These are phyloP conservation scores for Ganoderma boninense DNA, from an alignment of 1,284 basidiomycete species.

Conservation along the genomic window DNA sequence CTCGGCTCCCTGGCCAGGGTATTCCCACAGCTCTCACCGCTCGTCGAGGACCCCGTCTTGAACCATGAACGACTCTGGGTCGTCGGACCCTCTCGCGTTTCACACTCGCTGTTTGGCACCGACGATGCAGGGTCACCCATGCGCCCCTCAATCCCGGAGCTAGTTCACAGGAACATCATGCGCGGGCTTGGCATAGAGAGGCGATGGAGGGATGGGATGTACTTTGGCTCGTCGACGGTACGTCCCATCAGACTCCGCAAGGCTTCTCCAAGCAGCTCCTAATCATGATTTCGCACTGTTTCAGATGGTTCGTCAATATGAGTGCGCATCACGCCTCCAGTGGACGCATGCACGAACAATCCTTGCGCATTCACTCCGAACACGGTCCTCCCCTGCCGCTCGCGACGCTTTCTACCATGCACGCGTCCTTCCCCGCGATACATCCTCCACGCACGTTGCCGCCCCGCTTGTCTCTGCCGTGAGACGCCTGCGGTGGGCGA, in stretches of 20 bases:
- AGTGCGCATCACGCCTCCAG: conserved; percentile 57
- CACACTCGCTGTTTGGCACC: conserved; percentile 67
- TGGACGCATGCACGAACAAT: conserved; percentile 57
- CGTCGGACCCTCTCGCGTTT: conserved; percentile 70
- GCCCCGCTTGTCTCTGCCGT: conserved; percentile 63
- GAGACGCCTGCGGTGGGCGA: conserved; percentile 64
- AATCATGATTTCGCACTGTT: not conserved
- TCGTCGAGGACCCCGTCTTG: conserved; percentile 67
- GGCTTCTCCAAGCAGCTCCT: conserved; percentile 10
- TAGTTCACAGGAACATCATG: conserved; percentile 73
- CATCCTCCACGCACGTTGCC: conserved; percentile 54
- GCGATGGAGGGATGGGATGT: conserved; percentile 67
- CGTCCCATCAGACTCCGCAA: conserved; percentile 35
- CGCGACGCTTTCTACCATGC: conserved; percentile 50
- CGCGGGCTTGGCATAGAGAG: conserved; percentile 71
- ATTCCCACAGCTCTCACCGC: conserved; percentile 52
- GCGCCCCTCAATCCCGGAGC: conserved; percentile 68
- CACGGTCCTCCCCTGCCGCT: conserved; percentile 44
- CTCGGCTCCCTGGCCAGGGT: conserved; percentile 59
- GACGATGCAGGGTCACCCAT: conserved; percentile 60
- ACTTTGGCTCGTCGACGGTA: conserved; percentile 69
- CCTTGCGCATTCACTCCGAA: conserved; percentile 55
- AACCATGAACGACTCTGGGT: conserved; percentile 66
- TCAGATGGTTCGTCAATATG: conserved; percentile 68
- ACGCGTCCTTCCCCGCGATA: conserved; percentile 61